A percentile compares a stretch with the other conserved stretches of the same genome.
Conservation (phyloP, 148 eudicot genomes). For the Diospyros kaki region DNA sequence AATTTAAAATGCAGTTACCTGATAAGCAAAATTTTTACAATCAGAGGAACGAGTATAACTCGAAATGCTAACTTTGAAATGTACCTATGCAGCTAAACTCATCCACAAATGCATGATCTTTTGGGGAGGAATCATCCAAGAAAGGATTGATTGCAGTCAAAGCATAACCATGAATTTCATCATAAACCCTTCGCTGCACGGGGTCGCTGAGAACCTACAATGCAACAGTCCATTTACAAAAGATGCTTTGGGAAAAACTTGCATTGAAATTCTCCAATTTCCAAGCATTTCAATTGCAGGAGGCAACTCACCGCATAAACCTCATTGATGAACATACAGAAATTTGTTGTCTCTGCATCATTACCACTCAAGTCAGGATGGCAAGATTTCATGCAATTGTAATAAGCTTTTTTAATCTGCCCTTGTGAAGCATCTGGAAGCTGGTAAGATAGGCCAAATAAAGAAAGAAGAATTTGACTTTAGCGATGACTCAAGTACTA, state of each 20-base stretch:
- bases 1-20: not conserved
- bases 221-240: not conserved
- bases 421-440: slow-evolving; percentile 91
- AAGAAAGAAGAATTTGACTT: not conserved
- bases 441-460: slow-evolving; percentile 28
- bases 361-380: slow-evolving; percentile 98
- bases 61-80: not conserved
- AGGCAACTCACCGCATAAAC: slow-evolving; percentile 62
- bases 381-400: slow-evolving; percentile 96
- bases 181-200: slow-evolving; percentile 88
- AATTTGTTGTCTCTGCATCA: slow-evolving; percentile 79
- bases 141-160: slow-evolving; percentile 89
- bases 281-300: not conserved
- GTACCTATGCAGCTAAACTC: slow-evolving; percentile 99
- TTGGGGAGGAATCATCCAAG: slow-evolving; percentile 65
- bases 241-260: not conserved
- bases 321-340: slow-evolving; percentile 96
- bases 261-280: not conserved
- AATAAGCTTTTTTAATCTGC: slow-evolving; percentile 89
- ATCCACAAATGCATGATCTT: slow-evolving; percentile 93
- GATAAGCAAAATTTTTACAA: not conserved
- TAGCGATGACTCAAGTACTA: not conserved
- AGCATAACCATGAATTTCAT: slow-evolving; percentile 93
- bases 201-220: slow-evolving; percentile 92
- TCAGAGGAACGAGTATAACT: not conserved